Percentiles rank a stretch among this genome's conserved stretches.
Evolutionary conservation across 2,329 filamentous ascomycete genomes (phyloP).

Genomic region (Ophiostoma quercus): DNA sequence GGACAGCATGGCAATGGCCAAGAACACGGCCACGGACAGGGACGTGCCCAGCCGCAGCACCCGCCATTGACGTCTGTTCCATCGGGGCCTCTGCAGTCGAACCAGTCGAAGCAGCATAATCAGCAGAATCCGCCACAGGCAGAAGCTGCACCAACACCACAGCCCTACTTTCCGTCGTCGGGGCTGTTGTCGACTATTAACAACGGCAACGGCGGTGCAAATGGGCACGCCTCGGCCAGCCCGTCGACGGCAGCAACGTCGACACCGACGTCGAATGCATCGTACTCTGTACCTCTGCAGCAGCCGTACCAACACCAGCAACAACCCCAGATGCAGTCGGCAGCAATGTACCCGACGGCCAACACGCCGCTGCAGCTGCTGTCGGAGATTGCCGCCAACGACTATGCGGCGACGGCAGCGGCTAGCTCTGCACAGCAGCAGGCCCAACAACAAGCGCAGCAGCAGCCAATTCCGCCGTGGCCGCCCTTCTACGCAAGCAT

Average conservation of each 20-base stretch:
- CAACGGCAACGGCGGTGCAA: background rate
- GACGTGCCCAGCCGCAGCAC: background rate
- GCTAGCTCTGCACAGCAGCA: conserved; percentile 20
- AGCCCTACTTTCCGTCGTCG: conserved; percentile 11
- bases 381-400: conserved; percentile 52
- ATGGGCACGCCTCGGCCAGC: background rate
- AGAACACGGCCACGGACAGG: background rate
- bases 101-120: background rate
- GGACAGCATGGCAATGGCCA: background rate
- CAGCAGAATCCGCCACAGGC: background rate
- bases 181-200: background rate
- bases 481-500: conserved; percentile 21
- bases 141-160: background rate
- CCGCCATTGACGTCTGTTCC: background rate
- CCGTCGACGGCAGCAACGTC: background rate
- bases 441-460: conserved; percentile 30
- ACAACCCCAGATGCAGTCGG: background rate
- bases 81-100: background rate
- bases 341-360: conserved; percentile 32
- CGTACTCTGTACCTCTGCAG: background rate
- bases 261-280: background rate
- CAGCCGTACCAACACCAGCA: background rate
- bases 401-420: conserved; percentile 28
- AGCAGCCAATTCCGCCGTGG: conserved; percentile 18
- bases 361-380: conserved; percentile 53